Evolutionary conservation across 2,329 filamentous ascomycete species (phyloP), one percentile per base, ranked within the genome.

Genomic region (Verticillium dahliae): DNA sequence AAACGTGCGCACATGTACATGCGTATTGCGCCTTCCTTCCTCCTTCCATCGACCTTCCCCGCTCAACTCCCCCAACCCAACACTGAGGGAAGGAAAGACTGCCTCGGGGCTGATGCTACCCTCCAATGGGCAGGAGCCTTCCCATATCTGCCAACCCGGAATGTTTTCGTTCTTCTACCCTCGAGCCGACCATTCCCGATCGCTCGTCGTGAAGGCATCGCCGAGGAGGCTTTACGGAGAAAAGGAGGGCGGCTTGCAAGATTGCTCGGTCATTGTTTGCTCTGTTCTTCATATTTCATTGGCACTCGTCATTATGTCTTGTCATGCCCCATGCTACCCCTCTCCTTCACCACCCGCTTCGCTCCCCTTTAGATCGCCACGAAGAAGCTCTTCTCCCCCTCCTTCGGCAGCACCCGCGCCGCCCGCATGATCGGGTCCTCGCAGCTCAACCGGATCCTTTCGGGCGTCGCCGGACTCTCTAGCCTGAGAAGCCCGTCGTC

Each of bases 351-450:
- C 13, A 9, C 35, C 13, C 35, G 1, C 35, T 2, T 37, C 35
- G 27, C 5, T 37, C 18, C 45, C 9, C 7, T 18, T 18, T 52
- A 86, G 65, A 86, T 86, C 59, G 81, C 79, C 66, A 86, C 79
- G 67, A 96, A 97, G 73, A 93, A 97, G 67, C 86, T 90, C 85
- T 90, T 89, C 81, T 96, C 92, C 0, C 90, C 91, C 63, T 92
- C 89, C 76, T 81, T 82, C 4, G 90, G 85, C 72, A 78, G 69
- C 9, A 96, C 91, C 73, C 84, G 82, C 7, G 87, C 86, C 70
- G 86, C 81, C 78, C 87, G 86, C 72, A 96, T 80, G 70, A 96
- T 94, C 2, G 91, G 89, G 76, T 96, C 91, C 59, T 88, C 90
- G 70, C 90, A 95, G 35, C 85, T 85, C 59, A 92, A 76, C 67